phyloP scores from a whole-genome alignment of 345 rosid species.

The Clarkia xantiana region DNA sequence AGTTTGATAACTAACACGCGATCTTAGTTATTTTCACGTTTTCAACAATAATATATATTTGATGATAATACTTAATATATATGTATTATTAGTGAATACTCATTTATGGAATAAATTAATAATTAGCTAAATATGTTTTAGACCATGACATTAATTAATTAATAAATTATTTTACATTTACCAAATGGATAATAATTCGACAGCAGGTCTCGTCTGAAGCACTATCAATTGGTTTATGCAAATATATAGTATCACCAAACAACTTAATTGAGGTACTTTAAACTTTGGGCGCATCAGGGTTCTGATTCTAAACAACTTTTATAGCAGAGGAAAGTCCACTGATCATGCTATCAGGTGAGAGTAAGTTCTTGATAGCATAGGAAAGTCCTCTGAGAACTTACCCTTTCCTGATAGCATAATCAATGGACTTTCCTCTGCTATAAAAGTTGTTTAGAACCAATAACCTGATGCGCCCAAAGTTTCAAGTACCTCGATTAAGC shows the following conservation, averaged over 20 bases:
- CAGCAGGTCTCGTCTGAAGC: constrained; percentile 14
- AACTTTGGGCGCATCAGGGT: constrained; percentile 20
- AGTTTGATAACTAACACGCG: too few relatives aligned
- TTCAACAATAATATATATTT: too few relatives aligned
- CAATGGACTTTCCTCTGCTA: constrained; percentile 39
- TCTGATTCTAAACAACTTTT: constrained; percentile 31
- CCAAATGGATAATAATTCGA: too few relatives aligned
- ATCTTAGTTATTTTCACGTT: too few relatives aligned
- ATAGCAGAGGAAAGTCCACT: constrained; percentile 40
- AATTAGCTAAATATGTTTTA: too few relatives aligned
- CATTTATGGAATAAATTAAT: too few relatives aligned
- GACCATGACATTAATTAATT: too few relatives aligned
- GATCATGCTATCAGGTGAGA: constrained; percentile 60
- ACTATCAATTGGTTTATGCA: constrained; percentile 36
- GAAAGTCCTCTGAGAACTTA: constrained; percentile 51
- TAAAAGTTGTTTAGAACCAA: constrained; percentile 29
- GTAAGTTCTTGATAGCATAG: too few relatives aligned
- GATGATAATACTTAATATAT: too few relatives aligned
- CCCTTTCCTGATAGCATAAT: constrained; percentile 57
- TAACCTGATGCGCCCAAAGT: constrained; percentile 22
- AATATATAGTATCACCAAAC: constrained; percentile 61
- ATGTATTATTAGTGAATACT: too few relatives aligned
- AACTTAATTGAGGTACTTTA: constrained; percentile 39
- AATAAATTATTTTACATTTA: too few relatives aligned
- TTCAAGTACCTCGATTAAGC: constrained; percentile 33